phyloP scores from a whole-genome alignment of 1,139 yeast species.

The Spencermartinsiella ligniputridi region DNA sequence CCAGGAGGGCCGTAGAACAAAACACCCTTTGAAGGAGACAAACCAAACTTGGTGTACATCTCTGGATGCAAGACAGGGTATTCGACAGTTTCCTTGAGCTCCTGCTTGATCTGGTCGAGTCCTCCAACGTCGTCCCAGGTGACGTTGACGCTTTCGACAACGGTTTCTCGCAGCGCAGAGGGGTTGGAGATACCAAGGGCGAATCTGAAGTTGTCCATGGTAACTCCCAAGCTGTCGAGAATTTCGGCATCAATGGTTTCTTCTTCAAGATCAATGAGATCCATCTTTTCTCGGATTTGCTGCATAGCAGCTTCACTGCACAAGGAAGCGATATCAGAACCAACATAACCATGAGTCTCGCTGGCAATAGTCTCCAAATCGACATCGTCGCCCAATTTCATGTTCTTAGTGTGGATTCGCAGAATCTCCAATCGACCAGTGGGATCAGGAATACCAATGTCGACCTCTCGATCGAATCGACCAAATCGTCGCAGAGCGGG shows the following conservation, averaged over 20 bases:
- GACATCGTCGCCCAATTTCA: constrained; percentile 93
- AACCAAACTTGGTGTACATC: constrained; percentile 95
- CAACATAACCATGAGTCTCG: constrained; percentile 97
- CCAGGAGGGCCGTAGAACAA: constrained; percentile 99
- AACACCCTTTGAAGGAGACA: constrained; percentile 97
- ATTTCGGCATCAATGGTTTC: constrained; percentile 98
- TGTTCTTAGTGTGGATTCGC: constrained; percentile 91
- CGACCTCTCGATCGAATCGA: constrained; percentile 98
- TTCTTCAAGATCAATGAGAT: constrained; percentile 92
- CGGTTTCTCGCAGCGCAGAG: constrained; percentile 98
- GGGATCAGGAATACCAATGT: constrained; percentile 98
- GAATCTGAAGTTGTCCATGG: constrained; percentile 98
- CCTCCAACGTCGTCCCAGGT: constrained; percentile 99
- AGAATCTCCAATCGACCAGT: constrained; percentile 96
- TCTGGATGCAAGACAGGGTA: constrained; percentile 99
- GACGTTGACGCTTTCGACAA: constrained; percentile 96
- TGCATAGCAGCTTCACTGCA: constrained; percentile 99
- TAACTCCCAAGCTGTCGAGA: constrained; percentile 92
- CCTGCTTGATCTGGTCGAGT: constrained; percentile 89
- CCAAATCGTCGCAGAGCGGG: constrained; percentile 99
- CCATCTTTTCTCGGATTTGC: constrained; percentile 99
- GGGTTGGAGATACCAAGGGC: constrained; percentile 98
- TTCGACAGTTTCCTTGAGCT: constrained; percentile 97
- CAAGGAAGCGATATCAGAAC: constrained; percentile 89
- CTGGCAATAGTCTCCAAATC: constrained; percentile 89